Evolutionary conservation across 106 monocot genomes (phyloP), one percentile per base, ranked within the genome.

Genomic region (Dendrobium huoshanense): DNA sequence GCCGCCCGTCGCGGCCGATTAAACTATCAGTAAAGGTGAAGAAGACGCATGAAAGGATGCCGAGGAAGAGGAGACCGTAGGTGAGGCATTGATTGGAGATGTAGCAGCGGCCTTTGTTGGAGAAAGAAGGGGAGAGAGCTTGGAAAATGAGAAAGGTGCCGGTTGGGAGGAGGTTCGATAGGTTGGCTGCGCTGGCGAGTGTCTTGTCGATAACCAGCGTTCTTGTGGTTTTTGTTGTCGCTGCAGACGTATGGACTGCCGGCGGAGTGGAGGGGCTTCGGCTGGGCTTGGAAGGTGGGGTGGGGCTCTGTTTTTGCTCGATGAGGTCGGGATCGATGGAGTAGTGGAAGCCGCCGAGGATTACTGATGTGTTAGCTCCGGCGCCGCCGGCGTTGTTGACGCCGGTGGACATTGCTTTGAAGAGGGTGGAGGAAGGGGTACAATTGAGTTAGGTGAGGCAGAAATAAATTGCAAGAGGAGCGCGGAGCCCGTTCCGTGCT

Each of bases 11-110:
- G 18, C 40, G 10, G 24, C 84, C 86, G 8, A 47, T 31, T 55
- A 86, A 10, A 80, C 84, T 87, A 80, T 92, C 89, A 61, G 92
- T 92, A 86, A 92, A 75, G 84, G 87, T 80, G 87, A 87, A 86
- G 86, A 89, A 87, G 84, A 82, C 0, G 84, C 86, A 89, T 73
- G 87, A 81, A 80, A 84, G 41, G 77, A 55, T 75, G 77, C 87
- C 86, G 51, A 80, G 0, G 78, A 73, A 2, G 80, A 87, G 49
- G 59, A 92, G 85, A 72, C n/a, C 31, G 18, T 9, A 43, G 22
- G 86, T 87, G 72, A 89, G 85, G 86, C 42, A 80, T 31, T 29
- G 72, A 87, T 89, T 89, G 65, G 89, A 80, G 42, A 75, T 24
- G 86, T 80, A 80, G 86, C 92, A 92, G 2, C 0, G 15, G 80